phyloP scores from a whole-genome alignment of 768 basidiomycete species.

The Boletellus ananas region DNA sequence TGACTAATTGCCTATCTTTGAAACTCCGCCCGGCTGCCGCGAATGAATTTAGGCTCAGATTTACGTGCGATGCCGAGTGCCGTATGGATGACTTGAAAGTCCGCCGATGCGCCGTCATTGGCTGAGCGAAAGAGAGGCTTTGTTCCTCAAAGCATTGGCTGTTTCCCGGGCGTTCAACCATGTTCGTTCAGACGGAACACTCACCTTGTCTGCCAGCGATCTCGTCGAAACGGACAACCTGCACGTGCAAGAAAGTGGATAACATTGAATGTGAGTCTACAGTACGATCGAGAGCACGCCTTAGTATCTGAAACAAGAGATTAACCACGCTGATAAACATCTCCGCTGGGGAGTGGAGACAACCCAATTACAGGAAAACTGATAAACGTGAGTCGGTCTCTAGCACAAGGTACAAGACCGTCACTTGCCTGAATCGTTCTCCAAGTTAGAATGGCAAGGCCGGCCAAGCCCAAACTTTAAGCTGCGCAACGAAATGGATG shows the following conservation, averaged over 20 bases:
- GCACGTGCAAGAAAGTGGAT: not conserved
- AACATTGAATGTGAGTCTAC: conserved; percentile 5
- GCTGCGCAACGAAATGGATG: conserved; percentile 12
- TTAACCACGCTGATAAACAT: not conserved
- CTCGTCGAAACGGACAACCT: not conserved
- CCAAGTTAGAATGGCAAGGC: conserved; percentile 18
- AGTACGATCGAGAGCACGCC: not conserved
- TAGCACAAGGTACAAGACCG: not conserved
- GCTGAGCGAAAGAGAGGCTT: too few relatives aligned
- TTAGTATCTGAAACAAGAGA: not conserved
- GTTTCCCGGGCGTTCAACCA: too few relatives aligned
- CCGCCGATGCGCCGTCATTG: too few relatives aligned
- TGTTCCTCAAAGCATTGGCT: too few relatives aligned
- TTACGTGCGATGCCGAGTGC: too few relatives aligned
- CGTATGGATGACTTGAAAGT: too few relatives aligned
- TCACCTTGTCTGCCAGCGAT: not conserved
- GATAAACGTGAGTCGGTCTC: not conserved
- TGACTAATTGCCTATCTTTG: too few relatives aligned
- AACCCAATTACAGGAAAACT: conserved; percentile 17
- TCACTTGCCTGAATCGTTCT: conserved; percentile 24
- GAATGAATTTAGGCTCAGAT: too few relatives aligned
- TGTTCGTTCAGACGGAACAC: conserved; percentile 2
- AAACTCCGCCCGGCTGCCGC: too few relatives aligned
- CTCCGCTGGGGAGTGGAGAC: not conserved
- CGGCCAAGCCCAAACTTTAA: conserved; percentile 4